phyloP scores from a whole-genome alignment of 2,329 filamentous ascomycete genomes.

The Fonsecaea monophora region DNA sequence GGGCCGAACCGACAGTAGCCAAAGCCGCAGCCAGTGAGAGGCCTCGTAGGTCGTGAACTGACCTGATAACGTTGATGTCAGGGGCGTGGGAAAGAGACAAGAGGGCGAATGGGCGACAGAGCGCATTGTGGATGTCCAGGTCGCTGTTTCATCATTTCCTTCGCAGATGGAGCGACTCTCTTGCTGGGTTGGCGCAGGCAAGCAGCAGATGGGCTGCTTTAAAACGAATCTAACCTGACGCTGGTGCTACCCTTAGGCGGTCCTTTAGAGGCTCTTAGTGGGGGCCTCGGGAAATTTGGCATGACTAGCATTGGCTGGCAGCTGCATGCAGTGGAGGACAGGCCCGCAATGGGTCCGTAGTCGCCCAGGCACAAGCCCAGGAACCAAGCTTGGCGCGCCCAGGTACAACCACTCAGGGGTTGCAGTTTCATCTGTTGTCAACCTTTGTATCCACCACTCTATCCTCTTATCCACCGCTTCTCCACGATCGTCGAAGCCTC shows the following conservation, averaged over 20 bases:
- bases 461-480: slow-evolving; percentile 8
- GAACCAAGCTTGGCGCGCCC: background rate
- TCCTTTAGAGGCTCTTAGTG: slow-evolving; percentile 17
- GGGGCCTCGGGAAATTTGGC: slow-evolving; percentile 36
- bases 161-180: slow-evolving; percentile 29
- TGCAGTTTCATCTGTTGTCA: slow-evolving; percentile 9
- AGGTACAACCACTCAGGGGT: slow-evolving; percentile 1
- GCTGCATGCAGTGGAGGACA: slow-evolving; percentile 28
- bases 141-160: slow-evolving; percentile 16
- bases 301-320: slow-evolving; percentile 30
- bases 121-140: slow-evolving; percentile 21
- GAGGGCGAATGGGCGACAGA: slow-evolving; percentile 24
- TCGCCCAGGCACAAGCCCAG: background rate
- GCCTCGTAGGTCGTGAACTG: background rate
- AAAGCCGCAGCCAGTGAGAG: slow-evolving; percentile 17
- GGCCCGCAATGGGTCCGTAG: slow-evolving; percentile 14
- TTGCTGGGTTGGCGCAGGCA: slow-evolving; percentile 27
- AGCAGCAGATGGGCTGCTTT: slow-evolving; percentile 9
- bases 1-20: slow-evolving; percentile 25
- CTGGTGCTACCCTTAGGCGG: slow-evolving; percentile 15
- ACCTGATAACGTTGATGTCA: slow-evolving; percentile 15
- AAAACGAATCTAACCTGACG: slow-evolving; percentile 22
- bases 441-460: background rate
- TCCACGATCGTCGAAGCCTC: slow-evolving; percentile 26
- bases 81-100: slow-evolving; percentile 13